These are phyloP conservation scores for Fusarium sp. DNA, from an alignment of 2,329 filamentous ascomycete species.

Conservation along the genomic window DNA sequence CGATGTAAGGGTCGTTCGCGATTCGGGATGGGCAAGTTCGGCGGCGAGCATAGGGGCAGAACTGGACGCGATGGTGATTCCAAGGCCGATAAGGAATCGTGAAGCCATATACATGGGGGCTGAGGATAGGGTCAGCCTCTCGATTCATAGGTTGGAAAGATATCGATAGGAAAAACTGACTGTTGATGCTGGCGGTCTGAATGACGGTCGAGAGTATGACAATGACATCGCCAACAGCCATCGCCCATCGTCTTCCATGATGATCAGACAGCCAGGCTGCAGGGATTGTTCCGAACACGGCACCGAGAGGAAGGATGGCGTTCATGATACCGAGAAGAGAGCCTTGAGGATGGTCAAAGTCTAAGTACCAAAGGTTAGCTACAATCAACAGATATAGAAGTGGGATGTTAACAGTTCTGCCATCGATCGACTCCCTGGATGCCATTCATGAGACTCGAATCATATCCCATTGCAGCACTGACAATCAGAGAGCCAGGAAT, in stretches of 20 bases:
- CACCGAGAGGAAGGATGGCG: neutral
- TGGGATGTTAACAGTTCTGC: too few species aligned
- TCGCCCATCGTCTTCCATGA: neutral
- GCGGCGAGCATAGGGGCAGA: neutral
- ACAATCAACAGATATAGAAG: too few species aligned
- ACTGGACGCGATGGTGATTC: neutral
- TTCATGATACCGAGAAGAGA: neutral
- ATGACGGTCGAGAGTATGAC: neutral
- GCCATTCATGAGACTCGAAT: neutral
- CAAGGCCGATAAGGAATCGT: neutral
- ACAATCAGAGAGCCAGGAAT: neutral
- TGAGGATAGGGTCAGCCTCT: too few species aligned
- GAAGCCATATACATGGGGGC: neutral
- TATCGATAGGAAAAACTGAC: too few species aligned
- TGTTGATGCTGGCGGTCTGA: neutral
- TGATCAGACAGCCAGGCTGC: neutral
- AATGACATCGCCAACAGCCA: neutral
- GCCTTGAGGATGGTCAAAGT: neutral
- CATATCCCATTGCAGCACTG: slow-evolving; percentile 2
- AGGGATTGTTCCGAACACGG: neutral
- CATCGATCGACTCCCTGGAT: neutral
- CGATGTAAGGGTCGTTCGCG: neutral
- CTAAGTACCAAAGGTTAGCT: neutral
- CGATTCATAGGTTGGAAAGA: too few species aligned
- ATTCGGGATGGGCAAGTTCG: neutral